Percentiles rank a stretch among this genome's conserved stretches.
Evolutionary conservation across 192 early-diverging fungal species (phyloP).

Genomic region (Coemansia sp.): DNA sequence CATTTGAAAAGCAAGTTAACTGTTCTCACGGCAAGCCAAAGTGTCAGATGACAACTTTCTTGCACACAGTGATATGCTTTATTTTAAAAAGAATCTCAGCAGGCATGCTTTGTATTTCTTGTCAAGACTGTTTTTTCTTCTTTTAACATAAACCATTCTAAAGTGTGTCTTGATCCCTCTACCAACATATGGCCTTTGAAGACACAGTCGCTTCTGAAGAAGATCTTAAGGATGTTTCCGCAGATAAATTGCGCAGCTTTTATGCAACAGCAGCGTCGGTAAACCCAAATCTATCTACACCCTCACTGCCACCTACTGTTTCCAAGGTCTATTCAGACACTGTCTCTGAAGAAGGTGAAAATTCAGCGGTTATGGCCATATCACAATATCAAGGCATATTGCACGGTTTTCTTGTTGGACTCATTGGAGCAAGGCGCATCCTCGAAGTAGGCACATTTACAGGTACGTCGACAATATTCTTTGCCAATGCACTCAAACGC

Average conservation of each 20-base stretch:
- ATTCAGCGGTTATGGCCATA: slow-evolving; percentile 43
- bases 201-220: slow-evolving; percentile 2
- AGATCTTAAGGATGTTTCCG: slow-evolving; percentile 13
- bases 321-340: slow-evolving; percentile 16
- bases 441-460: slow-evolving; percentile 72
- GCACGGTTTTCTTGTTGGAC: slow-evolving; percentile 52
- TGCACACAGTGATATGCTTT: too few species aligned
- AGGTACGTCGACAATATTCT: slow-evolving; percentile 62
- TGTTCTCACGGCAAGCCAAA: too few species aligned
- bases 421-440: slow-evolving; percentile 54
- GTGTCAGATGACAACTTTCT: too few species aligned
- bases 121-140: too few species aligned
- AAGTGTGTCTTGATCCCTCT: too few species aligned
- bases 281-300: slow-evolving; percentile 22
- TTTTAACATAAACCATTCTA: too few species aligned
- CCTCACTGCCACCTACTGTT: slow-evolving; percentile 24
- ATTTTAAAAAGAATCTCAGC: too few species aligned
- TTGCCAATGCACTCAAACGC: slow-evolving; percentile 63
- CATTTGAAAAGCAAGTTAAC: too few species aligned
- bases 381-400: slow-evolving; percentile 56
- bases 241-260: slow-evolving; percentile 19
- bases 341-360: slow-evolving; percentile 2
- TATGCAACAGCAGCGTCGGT: slow-evolving; percentile 30
- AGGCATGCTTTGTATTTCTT: too few species aligned
- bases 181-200: neutral